A percentile compares a stretch with the other conserved stretches of the same genome.
These are phyloP conservation scores for Anaeramoeba flamelloides DNA, from an alignment of 78 protist species.

Conservation along the genomic window DNA sequence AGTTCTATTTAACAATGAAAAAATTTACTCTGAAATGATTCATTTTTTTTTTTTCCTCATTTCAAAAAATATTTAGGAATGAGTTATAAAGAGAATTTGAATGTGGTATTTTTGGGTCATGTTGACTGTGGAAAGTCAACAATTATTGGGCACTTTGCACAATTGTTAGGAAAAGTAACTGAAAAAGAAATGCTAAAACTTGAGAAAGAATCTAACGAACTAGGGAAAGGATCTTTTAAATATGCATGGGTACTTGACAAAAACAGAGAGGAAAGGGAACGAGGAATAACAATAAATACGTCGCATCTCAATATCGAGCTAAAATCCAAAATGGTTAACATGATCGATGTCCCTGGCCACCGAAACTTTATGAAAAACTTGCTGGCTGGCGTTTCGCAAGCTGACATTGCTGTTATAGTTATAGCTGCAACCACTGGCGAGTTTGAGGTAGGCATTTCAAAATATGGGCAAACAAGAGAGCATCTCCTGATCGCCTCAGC, in stretches of 20 bases:
- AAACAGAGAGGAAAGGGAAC: background rate
- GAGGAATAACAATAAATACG: background rate
- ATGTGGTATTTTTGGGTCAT: background rate
- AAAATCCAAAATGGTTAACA: background rate
- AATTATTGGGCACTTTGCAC: background rate
- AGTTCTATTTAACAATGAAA: too few species aligned
- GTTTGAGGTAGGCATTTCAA: conserved; percentile 89
- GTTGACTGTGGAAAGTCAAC: conserved; percentile 4
- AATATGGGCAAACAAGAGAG: conserved; percentile 90
- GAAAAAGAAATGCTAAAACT: background rate
- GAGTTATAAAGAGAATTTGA: too few species aligned
- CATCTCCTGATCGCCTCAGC: conserved; percentile 90
- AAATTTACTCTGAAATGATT: too few species aligned
- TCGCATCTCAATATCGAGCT: background rate
- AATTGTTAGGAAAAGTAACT: background rate
- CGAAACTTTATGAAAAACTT: conserved; percentile 86
- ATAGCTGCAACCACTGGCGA: conserved; percentile 71
- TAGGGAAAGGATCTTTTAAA: conserved; percentile 23
- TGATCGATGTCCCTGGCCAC: conserved; percentile 37
- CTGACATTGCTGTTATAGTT: conserved; percentile 80
- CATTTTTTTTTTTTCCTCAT: too few species aligned
- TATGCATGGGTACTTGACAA: background rate
- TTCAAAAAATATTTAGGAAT: too few species aligned
- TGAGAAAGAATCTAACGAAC: background rate
- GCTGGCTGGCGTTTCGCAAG: conserved; percentile 47